These are phyloP conservation scores for Pyrrhoderma lamaoense DNA, from an alignment of 1,284 basidiomycete genomes.

Conservation along the genomic window DNA sequence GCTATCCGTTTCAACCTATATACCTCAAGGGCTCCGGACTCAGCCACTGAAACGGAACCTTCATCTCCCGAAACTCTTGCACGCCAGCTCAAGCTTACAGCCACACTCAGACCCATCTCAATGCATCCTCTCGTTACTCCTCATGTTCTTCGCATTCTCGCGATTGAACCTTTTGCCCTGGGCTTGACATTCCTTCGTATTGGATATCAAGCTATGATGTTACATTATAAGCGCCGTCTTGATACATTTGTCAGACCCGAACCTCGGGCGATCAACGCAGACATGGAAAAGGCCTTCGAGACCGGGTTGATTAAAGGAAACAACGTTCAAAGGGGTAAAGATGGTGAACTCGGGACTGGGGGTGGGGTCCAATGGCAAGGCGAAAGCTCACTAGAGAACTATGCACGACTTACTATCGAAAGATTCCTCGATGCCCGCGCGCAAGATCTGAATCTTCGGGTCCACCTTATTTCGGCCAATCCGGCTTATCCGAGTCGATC, in stretches of 20 bases:
- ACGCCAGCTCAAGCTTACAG: slow-evolving; percentile 40
- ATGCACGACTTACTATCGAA: slow-evolving; percentile 31
- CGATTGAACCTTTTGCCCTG: slow-evolving; percentile 44
- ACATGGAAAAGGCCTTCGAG: too few relatives aligned
- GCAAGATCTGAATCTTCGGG: slow-evolving; percentile 27
- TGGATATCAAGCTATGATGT: slow-evolving; percentile 53
- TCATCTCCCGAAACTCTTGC: slow-evolving; percentile 10
- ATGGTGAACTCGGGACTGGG: slow-evolving; percentile 19
- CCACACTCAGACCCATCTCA: slow-evolving; percentile 34
- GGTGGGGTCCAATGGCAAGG: slow-evolving; percentile 44
- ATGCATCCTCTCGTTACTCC: slow-evolving; percentile 36
- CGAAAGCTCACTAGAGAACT: slow-evolving; percentile 35
- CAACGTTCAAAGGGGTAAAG: background rate
- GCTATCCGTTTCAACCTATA: slow-evolving; percentile 41
- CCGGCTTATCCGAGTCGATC: slow-evolving; percentile 5
- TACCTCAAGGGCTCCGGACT: slow-evolving; percentile 17
- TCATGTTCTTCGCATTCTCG: slow-evolving; percentile 38
- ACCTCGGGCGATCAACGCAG: slow-evolving; percentile 32
- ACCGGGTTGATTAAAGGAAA: slow-evolving; percentile 19
- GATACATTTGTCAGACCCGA: slow-evolving; percentile 63
- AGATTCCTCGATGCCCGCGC: slow-evolving; percentile 32
- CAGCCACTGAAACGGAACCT: background rate
- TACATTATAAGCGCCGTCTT: slow-evolving; percentile 59
- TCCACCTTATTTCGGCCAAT: slow-evolving; percentile 33
- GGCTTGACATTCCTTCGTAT: slow-evolving; percentile 60